These are phyloP conservation scores for Penicillium crystallinum DNA, from an alignment of 495 filamentous ascomycete species.

Conservation along the genomic window DNA sequence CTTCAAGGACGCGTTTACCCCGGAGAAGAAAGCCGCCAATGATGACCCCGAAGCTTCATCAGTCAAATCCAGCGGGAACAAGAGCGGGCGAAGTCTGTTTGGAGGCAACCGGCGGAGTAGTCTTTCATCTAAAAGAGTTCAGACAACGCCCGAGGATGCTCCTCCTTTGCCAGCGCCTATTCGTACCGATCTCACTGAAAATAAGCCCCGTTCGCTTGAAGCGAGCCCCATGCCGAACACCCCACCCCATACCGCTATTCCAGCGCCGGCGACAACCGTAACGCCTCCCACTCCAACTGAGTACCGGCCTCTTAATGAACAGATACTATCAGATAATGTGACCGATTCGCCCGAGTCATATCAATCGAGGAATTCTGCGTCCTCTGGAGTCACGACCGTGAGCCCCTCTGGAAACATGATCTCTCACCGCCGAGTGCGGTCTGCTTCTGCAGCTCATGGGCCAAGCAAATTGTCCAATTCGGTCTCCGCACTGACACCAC, in stretches of 20 bases:
- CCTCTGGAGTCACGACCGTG: constrained; percentile 35
- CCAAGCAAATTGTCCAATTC: constrained; percentile 88
- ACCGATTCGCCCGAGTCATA: constrained; percentile 37
- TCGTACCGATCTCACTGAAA: constrained; percentile 31
- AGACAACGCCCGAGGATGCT: constrained; percentile 24
- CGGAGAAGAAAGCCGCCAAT: constrained; percentile 38
- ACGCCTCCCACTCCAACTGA: constrained; percentile 53
- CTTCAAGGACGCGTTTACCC: constrained; percentile 42
- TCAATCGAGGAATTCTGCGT: constrained; percentile 23
- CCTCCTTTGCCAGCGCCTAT: constrained; percentile 35
- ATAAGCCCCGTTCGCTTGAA: constrained; percentile 21
- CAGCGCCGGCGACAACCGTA: constrained; percentile 45
- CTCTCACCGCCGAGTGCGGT: constrained; percentile 62
- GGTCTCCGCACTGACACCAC: constrained; percentile 66
- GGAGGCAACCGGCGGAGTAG: constrained; percentile 37
- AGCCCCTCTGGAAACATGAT: constrained; percentile 69
- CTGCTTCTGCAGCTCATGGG: constrained; percentile 59
- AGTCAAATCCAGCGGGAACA: constrained; percentile 30
- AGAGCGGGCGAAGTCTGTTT: constrained; percentile 25
- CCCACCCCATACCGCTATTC: constrained; percentile 38
- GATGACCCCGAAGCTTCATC: constrained; percentile 42
- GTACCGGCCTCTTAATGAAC: constrained; percentile 13
- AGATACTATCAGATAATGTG: constrained; percentile 21
- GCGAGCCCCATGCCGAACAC: constrained; percentile 35
- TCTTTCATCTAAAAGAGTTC: constrained; percentile 33